Evolutionary conservation across 495 filamentous ascomycete species (phyloP), one percentile per base, ranked within the genome.

Genomic region (Achaetomiella virescens): DNA sequence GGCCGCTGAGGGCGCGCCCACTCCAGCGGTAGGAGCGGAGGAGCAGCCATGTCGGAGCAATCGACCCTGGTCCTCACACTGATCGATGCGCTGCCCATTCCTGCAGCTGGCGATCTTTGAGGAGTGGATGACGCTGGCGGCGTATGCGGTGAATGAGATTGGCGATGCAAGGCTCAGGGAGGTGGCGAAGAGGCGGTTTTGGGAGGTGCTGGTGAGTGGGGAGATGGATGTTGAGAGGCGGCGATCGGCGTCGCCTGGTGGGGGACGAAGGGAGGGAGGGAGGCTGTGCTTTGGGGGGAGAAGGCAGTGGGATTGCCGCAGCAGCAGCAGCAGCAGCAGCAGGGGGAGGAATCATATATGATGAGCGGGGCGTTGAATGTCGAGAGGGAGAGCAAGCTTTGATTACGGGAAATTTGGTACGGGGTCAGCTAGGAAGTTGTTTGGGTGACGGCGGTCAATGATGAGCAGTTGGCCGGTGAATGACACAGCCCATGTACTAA

Each of bases 211-310:
- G 40, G 84, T 84, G 22, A 81, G 79, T 57, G 91, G 92, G 8
- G 91, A 97, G 72, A 92, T 97, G 85, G 91, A 97, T 72, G 82
- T 95, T 45, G 88, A 95, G 62, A 77, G 90, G 84, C 88, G 10
- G 84, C 86, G 46, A 75, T 88, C 43, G 92, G 85, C 54, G 86
- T 95, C 25, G 81, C 83, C 12, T 98, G 93, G 93, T 98, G 93
- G 93, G 73, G 74, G 8, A 75, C 69, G 5, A 63, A 66, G 41
- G 75, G 75, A 0, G 75, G 75, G 2, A 57, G 70, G 29, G 66
- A 75, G 54, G 66, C 71, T 31, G 67, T 77, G 5, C 45, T 73
- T 41, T 67, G 50, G 57, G 59, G 59, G 9, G 25, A 9, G 27
- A 15, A 21, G 36, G 20, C 5, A 21, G 15, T 17, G 38, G 11